These are phyloP conservation scores for Fraxinus angustifolia DNA, from an alignment of 305 asterid genomes.

Conservation along the genomic window DNA sequence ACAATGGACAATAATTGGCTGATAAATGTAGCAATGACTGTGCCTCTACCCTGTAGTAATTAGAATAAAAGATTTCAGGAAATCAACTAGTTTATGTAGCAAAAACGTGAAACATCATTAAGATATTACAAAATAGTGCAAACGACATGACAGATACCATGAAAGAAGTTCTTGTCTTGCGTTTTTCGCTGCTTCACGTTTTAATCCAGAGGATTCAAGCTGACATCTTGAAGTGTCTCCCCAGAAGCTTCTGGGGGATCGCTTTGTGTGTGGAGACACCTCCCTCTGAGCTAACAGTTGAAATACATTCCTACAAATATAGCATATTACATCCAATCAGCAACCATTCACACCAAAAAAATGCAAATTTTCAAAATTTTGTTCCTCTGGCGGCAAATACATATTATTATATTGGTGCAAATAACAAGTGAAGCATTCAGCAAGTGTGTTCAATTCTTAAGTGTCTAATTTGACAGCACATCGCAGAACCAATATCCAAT, in stretches of 20 bases:
- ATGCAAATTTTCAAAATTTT: neutral
- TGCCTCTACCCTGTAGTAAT: conserved; percentile 79
- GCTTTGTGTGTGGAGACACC: conserved; percentile 69
- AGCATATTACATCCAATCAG: conserved; percentile 23
- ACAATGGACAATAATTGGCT: conserved; percentile 77
- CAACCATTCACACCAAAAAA: neutral
- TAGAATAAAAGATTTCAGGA: conserved; percentile 1
- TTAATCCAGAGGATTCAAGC: conserved; percentile 39
- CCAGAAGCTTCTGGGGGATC: conserved; percentile 66
- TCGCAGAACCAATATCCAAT: neutral
- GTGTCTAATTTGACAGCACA: neutral
- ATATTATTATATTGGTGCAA: neutral
- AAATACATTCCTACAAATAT: conserved; percentile 57
- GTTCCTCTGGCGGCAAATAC: neutral
- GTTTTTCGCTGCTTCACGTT: conserved; percentile 54
- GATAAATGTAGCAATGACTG: conserved; percentile 74
- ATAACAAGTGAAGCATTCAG: neutral
- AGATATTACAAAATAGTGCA: conserved; percentile 6
- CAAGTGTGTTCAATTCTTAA: neutral
- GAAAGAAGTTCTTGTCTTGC: conserved; percentile 80
- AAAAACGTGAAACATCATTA: neutral
- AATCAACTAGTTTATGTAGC: conserved; percentile 1
- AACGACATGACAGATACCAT: conserved; percentile 47
- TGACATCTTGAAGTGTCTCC: conserved; percentile 44
- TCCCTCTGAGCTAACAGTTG: conserved; percentile 76